Base-by-base conservation (phyloP, 2,329 filamentous ascomycete species). In the Aspergillus latus region DNA sequence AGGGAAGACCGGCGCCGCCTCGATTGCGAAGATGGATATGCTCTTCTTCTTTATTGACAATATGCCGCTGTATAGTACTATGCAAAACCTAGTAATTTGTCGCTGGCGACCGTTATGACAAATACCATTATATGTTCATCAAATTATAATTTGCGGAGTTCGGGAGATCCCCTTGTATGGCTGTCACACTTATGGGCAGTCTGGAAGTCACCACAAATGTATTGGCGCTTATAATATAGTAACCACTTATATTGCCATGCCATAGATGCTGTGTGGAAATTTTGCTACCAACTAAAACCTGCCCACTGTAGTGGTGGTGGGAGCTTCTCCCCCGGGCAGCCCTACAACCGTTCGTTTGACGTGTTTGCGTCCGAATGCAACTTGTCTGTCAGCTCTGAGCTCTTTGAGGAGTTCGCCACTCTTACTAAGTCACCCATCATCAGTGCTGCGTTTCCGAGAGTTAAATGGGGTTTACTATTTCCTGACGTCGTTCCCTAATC, bases 401-500 rank as follows among this genome's bases (percentile, higher is more conserved):
- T 30, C 26, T 29, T 56, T 28, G 8, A 21, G 26, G n/a, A 44
- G 43, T 63, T 63, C 52, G 61, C 62, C 62, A 64, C 62, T 44
- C 29, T 44, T 37, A 53, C 49, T 58, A 53, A 57, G 45, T 56
- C 54, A 53, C 53, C 47, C 40, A 44, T 46, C 43, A 54, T 39
- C 39, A 32, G 40, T 26, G 46, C 30, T 37, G 53, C 48, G 43
- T 49, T 28, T 51, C 47, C 46, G 44, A 47, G 30, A 39, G 16
- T 49, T 46, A 50, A 29, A 29, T 48, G 28, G 34, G 29, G 39
- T 11, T 48, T 26, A 43, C 16, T 39, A 46, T 32, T 44, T n/a
- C 10, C 7, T 42, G 10, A 32, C 7, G 9, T 21, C 2, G 30
- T n/a, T 34, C 13, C 34, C 28, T 11, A 13, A 5, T 45, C 26